phyloP scores from a whole-genome alignment of 1,139 yeast species.

The Magnusiomyces sp. region DNA sequence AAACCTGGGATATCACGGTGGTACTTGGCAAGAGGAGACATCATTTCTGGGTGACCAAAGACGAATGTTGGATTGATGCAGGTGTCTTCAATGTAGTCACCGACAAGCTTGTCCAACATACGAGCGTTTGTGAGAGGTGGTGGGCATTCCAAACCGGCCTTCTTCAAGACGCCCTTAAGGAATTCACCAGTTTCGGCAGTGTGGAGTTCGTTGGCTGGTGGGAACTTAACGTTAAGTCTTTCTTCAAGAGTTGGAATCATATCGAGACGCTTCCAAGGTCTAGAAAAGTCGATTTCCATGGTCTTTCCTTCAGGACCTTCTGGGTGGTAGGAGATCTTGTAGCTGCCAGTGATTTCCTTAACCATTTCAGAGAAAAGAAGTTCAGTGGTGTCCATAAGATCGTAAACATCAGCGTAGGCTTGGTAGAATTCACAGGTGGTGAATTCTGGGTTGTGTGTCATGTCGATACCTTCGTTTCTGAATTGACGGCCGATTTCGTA shows the following conservation, averaged over 20 bases:
- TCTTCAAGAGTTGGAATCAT: slow-evolving; percentile 96
- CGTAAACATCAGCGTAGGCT: slow-evolving; percentile 90
- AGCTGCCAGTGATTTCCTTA: slow-evolving; percentile 84
- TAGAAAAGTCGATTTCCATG: slow-evolving; percentile 72
- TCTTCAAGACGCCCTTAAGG: slow-evolving; percentile 69
- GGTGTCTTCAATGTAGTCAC: slow-evolving; percentile 78
- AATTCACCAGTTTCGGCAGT: slow-evolving; percentile 89
- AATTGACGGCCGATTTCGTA: slow-evolving; percentile 98
- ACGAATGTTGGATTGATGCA: slow-evolving; percentile 96
- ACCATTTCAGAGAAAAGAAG: slow-evolving; percentile 94
- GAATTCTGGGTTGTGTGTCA: slow-evolving; percentile 97
- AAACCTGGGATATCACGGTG: slow-evolving; percentile 87
- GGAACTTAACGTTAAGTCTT: slow-evolving; percentile 79
- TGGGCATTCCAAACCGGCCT: slow-evolving; percentile 80
- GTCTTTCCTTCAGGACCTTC: slow-evolving; percentile 76
- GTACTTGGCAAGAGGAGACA: slow-evolving; percentile 98
- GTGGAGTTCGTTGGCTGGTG: slow-evolving; percentile 90
- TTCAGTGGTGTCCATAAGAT: slow-evolving; percentile 96
- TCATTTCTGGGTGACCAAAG: slow-evolving; percentile 98
- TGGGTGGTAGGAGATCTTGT: slow-evolving; percentile 81
- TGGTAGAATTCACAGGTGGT: slow-evolving; percentile 96
- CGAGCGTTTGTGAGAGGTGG: slow-evolving; percentile 98
- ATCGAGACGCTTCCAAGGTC: slow-evolving; percentile 98
- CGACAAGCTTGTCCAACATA: slow-evolving; percentile 96
- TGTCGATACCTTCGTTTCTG: slow-evolving; percentile 97